These are phyloP conservation scores for Leccinum uliginosum DNA, from an alignment of 768 basidiomycete genomes.

Conservation along the genomic window DNA sequence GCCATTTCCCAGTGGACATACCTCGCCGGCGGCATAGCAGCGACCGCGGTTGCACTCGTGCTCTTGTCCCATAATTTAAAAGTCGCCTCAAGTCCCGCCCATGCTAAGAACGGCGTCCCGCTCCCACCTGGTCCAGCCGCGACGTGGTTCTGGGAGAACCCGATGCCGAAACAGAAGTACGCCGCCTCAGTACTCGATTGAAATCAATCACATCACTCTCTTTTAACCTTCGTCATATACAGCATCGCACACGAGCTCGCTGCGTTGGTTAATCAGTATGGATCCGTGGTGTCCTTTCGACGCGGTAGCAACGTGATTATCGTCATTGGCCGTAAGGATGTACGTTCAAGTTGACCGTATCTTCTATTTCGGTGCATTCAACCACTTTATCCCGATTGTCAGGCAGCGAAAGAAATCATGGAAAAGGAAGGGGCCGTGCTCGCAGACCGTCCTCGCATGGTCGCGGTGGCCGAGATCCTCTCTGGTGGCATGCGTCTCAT, in stretches of 20 bases:
- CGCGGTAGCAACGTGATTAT: conserved; percentile 33
- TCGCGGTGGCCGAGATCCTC: conserved; percentile 51
- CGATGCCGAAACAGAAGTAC: background rate
- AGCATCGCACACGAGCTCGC: conserved; percentile 31
- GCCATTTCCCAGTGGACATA: background rate
- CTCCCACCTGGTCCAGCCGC: background rate
- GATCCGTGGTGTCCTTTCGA: conserved; percentile 49
- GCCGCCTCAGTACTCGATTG: background rate
- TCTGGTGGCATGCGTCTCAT: conserved; percentile 52
- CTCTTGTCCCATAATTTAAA: background rate
- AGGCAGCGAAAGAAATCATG: conserved; percentile 56
- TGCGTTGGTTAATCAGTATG: conserved; percentile 51
- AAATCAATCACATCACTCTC: background rate
- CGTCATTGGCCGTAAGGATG: conserved; percentile 18
- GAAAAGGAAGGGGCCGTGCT: conserved; percentile 51
- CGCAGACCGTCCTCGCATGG: conserved; percentile 45
- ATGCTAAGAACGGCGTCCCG: background rate
- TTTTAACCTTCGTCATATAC: background rate
- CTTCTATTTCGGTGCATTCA: background rate
- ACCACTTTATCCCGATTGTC: background rate
- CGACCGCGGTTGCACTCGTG: background rate
- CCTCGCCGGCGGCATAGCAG: background rate
- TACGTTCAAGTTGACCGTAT: background rate
- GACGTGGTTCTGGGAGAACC: background rate
- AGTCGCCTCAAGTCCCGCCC: background rate